Conservation (phyloP, 2,329 filamentous ascomycete genomes). For the Diaporthe amygdali region DNA sequence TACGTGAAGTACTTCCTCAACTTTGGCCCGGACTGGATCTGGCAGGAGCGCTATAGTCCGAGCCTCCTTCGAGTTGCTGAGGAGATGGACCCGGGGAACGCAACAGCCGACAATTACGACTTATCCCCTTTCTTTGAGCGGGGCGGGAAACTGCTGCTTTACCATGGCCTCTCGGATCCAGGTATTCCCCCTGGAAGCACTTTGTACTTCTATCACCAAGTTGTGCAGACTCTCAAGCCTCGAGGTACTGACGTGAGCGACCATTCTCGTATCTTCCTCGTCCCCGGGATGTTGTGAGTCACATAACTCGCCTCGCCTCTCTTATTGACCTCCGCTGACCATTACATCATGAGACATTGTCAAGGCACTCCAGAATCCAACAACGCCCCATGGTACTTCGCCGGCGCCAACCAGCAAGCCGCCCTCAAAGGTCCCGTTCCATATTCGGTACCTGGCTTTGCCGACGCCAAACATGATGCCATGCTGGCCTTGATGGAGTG, state of each 20-base stretch:
- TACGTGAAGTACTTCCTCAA: no score
- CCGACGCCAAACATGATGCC: slow-evolving; percentile 42
- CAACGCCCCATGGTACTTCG: slow-evolving; percentile 14
- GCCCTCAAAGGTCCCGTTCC: neutral
- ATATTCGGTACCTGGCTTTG: neutral
- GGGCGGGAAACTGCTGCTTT: slow-evolving; percentile 50
- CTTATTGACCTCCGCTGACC: no score
- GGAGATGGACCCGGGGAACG: slow-evolving; percentile 15
- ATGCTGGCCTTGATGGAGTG: slow-evolving; percentile 51
- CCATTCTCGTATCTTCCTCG: no score
- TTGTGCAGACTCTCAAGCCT: neutral
- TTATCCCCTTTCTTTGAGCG: no score
- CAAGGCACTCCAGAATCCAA: no score
- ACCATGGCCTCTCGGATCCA: slow-evolving; percentile 48
- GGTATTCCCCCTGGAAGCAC: slow-evolving; percentile 46
- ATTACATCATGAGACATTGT: no score
- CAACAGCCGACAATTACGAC: slow-evolving; percentile 27
- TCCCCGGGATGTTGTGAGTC: slow-evolving; percentile 59
- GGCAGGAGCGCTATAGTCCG: no score
- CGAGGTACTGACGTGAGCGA: no score
- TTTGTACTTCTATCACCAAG: neutral
- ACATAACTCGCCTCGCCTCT: no score
- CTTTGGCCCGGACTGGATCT: no score
- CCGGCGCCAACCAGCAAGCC: slow-evolving; percentile 8
- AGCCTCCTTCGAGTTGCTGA: no score